A percentile compares a stretch with the other conserved stretches of the same genome.
Conservation (phyloP, 106 monocot species). For the Dendrobium nobile region DNA sequence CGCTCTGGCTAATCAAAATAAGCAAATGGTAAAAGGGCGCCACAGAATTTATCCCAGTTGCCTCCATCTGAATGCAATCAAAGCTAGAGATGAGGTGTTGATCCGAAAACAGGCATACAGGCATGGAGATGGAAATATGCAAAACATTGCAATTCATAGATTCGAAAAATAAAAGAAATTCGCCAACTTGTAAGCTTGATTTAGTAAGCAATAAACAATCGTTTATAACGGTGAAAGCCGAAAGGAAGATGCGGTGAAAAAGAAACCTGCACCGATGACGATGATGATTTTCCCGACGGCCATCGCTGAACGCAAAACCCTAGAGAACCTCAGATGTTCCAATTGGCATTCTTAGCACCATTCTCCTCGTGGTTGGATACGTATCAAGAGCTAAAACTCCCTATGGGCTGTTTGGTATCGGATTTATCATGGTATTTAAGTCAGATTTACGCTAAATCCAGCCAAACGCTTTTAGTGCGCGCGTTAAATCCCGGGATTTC, state of each 20-base stretch:
- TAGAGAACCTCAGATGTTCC: background rate
- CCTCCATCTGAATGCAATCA: background rate
- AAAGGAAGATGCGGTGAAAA: background rate
- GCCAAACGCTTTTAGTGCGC: no score
- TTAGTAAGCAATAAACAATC: background rate
- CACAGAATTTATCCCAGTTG: background rate
- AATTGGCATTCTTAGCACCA: background rate
- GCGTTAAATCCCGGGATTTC: no score
- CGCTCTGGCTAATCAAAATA: background rate
- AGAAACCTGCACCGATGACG: slow-evolving; percentile 9
- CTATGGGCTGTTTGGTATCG: no score
- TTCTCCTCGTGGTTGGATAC: background rate
- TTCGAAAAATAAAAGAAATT: background rate
- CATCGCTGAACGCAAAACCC: background rate
- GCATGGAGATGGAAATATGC: background rate
- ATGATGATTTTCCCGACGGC: slow-evolving; percentile 7
- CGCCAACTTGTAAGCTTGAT: background rate
- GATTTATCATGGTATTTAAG: no score
- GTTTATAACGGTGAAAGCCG: background rate
- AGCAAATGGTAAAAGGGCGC: background rate
- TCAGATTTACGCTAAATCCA: no score
- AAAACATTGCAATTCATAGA: background rate
- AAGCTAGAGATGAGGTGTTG: background rate
- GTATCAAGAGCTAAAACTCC: background rate
- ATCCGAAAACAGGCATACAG: background rate